A percentile compares a stretch with the other conserved stretches of the same genome.
phyloP scores from a whole-genome alignment of 768 basidiomycete genomes.

The Macrolepiota dolichaula region DNA sequence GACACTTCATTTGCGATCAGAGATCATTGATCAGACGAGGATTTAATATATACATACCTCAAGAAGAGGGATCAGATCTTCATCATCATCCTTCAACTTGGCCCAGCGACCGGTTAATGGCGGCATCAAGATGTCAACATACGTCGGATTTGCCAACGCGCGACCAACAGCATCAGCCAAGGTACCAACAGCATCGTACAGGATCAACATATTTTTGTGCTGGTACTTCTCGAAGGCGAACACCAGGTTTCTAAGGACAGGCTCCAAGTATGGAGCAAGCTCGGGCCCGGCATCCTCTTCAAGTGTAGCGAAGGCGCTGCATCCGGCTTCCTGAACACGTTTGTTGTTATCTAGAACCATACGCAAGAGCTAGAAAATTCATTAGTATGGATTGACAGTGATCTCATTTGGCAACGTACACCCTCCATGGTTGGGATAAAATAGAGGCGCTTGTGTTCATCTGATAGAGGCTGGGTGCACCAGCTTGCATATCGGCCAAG shows the following conservation, averaged over 20 bases:
- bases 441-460: conserved; percentile 85
- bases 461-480: conserved; percentile 82
- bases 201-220: conserved; percentile 97
- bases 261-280: conserved; percentile 91
- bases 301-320: conserved; percentile 96
- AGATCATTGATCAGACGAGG: not conserved
- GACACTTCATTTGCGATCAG: conserved; percentile 58
- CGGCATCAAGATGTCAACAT: conserved; percentile 96
- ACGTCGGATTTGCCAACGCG: conserved; percentile 79
- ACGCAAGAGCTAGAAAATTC: conserved; percentile 71
- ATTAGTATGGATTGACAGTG: not conserved
- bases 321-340: conserved; percentile 98
- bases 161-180: conserved; percentile 94
- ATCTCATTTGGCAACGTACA: conserved; percentile 38
- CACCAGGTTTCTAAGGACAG: conserved; percentile 91
- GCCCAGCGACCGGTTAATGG: conserved; percentile 88
- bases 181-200: conserved; percentile 99
- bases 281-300: conserved; percentile 95
- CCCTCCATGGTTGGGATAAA: conserved; percentile 99
- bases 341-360: conserved; percentile 99
- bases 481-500: conserved; percentile 98
- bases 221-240: conserved; percentile 98
- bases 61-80: conserved; percentile 89
- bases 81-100: conserved; percentile 87
- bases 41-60: conserved; percentile 57